Evolutionary conservation across 352 stramenopile species (phyloP).

Genomic region (Pythium periplocum): DNA sequence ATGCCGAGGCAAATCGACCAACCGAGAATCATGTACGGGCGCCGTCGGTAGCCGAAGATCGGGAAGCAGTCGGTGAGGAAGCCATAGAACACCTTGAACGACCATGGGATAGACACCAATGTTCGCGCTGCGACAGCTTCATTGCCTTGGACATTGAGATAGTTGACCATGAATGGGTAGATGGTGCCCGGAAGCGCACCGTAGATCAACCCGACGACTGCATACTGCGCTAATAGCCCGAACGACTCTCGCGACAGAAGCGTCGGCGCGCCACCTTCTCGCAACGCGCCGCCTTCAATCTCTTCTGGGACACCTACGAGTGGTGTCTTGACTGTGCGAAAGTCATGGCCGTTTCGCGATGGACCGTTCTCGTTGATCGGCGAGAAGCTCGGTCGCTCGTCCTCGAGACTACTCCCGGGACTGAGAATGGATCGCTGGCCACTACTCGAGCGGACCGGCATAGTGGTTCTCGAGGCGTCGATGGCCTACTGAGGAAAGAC

Average conservation of each 20-base stretch:
- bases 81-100: conserved; percentile 33
- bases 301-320: not conserved
- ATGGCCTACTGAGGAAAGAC: too few species aligned
- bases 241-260: conserved; percentile 20
- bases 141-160: conserved; percentile 23
- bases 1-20: conserved; percentile 18
- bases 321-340: conserved; percentile 8
- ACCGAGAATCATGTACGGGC: conserved; percentile 28
- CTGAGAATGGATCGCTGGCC: conserved; percentile 12
- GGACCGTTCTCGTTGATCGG: too few species aligned
- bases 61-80: conserved; percentile 26
- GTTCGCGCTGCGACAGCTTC: conserved; percentile 18
- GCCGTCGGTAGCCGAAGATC: conserved; percentile 20
- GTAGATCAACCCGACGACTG: conserved; percentile 23
- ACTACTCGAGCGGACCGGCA: too few species aligned
- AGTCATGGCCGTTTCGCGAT: too few species aligned
- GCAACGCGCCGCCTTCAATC: conserved; percentile 20
- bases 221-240: conserved; percentile 28
- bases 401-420: conserved; percentile 12
- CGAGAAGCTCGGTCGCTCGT: not conserved
- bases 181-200: conserved; percentile 18
- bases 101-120: conserved; percentile 28
- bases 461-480: too few species aligned
- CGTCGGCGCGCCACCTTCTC: conserved; percentile 14
- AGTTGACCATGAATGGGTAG: conserved; percentile 27